phyloP scores from a whole-genome alignment of 495 filamentous ascomycete species.

The Neohortaea acidophila region DNA sequence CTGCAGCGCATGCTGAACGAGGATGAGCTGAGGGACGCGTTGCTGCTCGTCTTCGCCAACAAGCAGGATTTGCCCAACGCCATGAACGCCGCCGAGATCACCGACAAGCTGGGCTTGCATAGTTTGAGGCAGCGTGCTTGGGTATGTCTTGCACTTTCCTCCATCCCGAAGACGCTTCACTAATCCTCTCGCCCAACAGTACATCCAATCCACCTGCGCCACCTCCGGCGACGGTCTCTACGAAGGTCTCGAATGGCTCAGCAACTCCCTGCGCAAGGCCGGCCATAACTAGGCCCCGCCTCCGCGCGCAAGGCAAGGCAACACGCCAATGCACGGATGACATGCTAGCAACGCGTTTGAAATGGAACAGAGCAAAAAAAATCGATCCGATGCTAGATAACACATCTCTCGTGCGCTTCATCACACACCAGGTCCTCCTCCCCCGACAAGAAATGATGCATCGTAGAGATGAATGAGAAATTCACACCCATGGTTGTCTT shows the following conservation, averaged over 20 bases:
- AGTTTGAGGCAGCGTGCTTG: conserved; percentile 93
- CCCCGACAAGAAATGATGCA: too few species aligned
- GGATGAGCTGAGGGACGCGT: conserved; percentile 93
- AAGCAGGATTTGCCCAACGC: conserved; percentile 99
- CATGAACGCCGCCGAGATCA: conserved; percentile 99
- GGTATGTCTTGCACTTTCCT: conserved; percentile 46
- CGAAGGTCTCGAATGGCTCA: conserved; percentile 98
- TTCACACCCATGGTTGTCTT: too few species aligned
- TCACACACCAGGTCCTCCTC: too few species aligned
- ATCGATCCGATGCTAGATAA: too few species aligned
- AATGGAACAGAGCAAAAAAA: too few species aligned
- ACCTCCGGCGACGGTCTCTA: conserved; percentile 99
- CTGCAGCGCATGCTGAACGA: conserved; percentile 99
- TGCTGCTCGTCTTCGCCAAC: conserved; percentile 98
- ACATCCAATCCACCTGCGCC: conserved; percentile 99
- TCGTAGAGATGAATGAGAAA: too few species aligned
- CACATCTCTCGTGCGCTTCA: too few species aligned
- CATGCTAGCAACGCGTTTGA: too few species aligned
- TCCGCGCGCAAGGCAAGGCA: background rate
- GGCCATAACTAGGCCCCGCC: conserved; percentile 49
- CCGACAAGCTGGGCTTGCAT: conserved; percentile 98
- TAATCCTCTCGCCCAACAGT: conserved; percentile 36
- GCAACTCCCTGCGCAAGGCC: conserved; percentile 83
- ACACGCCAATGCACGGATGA: conserved; percentile 1
- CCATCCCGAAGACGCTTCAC: background rate